Conservation (phyloP, 768 basidiomycete species). For the Naganishia antarctica region DNA sequence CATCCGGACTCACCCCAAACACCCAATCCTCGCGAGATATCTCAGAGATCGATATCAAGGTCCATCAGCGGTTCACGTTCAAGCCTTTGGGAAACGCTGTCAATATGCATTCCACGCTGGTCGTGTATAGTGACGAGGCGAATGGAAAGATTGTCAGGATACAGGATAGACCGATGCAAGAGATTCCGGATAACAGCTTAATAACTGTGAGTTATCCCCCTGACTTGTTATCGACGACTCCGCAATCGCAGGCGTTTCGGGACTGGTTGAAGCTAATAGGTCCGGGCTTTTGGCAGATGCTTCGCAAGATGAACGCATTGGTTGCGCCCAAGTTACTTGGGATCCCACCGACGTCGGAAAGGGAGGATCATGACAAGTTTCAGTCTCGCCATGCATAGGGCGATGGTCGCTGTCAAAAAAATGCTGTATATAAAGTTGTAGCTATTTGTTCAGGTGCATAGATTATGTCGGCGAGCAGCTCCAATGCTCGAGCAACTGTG, state of each 20-base stretch:
- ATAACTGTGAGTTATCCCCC: conserved; percentile 28
- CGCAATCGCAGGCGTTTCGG: too few species aligned
- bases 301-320: conserved; percentile 41
- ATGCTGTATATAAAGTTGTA: too few species aligned
- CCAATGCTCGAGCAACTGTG: too few species aligned
- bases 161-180: conserved; percentile 41
- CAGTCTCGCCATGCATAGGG: conserved; percentile 11
- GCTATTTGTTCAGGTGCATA: too few species aligned
- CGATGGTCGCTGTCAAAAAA: too few species aligned
- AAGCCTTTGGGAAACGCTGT: conserved; percentile 36
- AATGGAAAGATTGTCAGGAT: conserved; percentile 40
- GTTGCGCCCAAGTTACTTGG: conserved; percentile 38
- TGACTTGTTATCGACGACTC: neutral
- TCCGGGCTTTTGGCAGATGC: conserved; percentile 27
- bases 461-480: too few species aligned
- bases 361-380: conserved; percentile 16
- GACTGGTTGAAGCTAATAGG: too few species aligned
- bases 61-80: conserved; percentile 41
- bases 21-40: conserved; percentile 17
- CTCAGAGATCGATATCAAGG: conserved; percentile 37
- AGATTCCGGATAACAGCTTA: conserved; percentile 40
- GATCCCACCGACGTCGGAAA: conserved; percentile 1
- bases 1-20: conserved; percentile 16
- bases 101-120: conserved; percentile 39
- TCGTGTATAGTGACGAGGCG: conserved; percentile 34